Conservation (phyloP, 2,329 filamentous ascomycete genomes). For the Coniochaeta sp. region DNA sequence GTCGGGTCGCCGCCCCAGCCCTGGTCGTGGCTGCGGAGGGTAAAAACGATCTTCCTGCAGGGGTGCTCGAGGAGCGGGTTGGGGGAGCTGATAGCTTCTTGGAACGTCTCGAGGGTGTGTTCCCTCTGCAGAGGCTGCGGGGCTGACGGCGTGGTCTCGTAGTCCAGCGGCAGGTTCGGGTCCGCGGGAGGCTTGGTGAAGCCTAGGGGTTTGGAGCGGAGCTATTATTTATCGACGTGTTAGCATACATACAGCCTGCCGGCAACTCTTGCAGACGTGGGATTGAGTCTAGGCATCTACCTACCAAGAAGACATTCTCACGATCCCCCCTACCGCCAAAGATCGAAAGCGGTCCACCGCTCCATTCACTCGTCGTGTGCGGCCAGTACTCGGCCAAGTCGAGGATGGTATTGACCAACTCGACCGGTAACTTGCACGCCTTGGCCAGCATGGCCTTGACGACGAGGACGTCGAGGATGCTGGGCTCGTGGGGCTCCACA, state of each 20-base stretch:
- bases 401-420: slow-evolving; percentile 48
- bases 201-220: slow-evolving; percentile 34
- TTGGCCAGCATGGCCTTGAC: slow-evolving; percentile 39
- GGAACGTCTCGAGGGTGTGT: slow-evolving; percentile 22
- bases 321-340: not conserved
- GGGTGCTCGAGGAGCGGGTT: slow-evolving; percentile 36
- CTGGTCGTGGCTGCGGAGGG: slow-evolving; percentile 50
- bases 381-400: slow-evolving; percentile 59
- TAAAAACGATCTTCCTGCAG: slow-evolving; percentile 56
- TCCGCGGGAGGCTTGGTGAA: slow-evolving; percentile 17
- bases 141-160: not conserved
- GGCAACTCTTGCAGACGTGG: no score
- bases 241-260: no score
- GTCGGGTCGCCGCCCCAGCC: slow-evolving; percentile 38
- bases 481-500: slow-evolving; percentile 23
- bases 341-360: not conserved
- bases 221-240: slow-evolving; percentile 17
- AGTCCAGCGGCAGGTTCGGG: slow-evolving; percentile 12
- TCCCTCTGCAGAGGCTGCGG: slow-evolving; percentile 16
- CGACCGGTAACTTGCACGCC: slow-evolving; percentile 38
- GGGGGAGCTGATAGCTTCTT: slow-evolving; percentile 30
- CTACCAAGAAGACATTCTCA: slow-evolving; percentile 1
- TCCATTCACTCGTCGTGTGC: slow-evolving; percentile 27
- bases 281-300: no score
- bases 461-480: slow-evolving; percentile 39